Evolutionary conservation across 2,329 filamentous ascomycete species (phyloP), one percentile per base, ranked within the genome.

Genomic region (Beauveria varroae): DNA sequence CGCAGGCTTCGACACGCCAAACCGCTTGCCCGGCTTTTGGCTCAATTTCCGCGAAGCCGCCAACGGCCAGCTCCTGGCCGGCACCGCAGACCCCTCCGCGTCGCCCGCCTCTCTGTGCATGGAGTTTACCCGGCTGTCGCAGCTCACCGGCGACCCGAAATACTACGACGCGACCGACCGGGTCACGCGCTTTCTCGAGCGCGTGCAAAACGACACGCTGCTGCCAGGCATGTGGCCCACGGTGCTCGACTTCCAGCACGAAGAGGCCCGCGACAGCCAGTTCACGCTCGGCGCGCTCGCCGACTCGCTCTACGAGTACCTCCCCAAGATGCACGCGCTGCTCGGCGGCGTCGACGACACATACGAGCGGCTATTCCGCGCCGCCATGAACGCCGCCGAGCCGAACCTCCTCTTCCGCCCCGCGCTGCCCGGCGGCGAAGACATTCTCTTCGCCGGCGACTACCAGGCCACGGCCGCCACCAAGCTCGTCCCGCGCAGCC

Each of bases 381-480:
- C 68, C 64, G 88, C 75, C 9, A 65, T 88, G 37, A 80, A 86
- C 30, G 78, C 81, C 0, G 82, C 83, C 1, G 83, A 85, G 60
- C 74, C 83, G 52, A 74, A 86, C 60, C 74, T 91, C 18, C 79
- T 91, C 57, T 91, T 86, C 71, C 80, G 85, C 5, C 88, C 88
- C 0, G 84, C 89, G 79, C 76, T 83, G 1, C 82, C 82, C 0
- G 73, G 75, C 1, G 71, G 78, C 22, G 76, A 79, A 5, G 80
- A 88, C 56, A 81, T 90, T n/a, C 78, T 90, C 9, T 76, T 89
- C n/a, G 76, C 79, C 22, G 60, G 60, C n/a, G 63, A 65, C 0
- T 73, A 77, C 8, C 74, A 65, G 1, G 68, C 71, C 0, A 57
- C 26, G 2, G 67, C 70, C 5, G 69, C 73, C 3, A 74, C 65